These are phyloP conservation scores for Cladobotryum mycophilum DNA, from an alignment of 2,329 filamentous ascomycete species.

Conservation along the genomic window DNA sequence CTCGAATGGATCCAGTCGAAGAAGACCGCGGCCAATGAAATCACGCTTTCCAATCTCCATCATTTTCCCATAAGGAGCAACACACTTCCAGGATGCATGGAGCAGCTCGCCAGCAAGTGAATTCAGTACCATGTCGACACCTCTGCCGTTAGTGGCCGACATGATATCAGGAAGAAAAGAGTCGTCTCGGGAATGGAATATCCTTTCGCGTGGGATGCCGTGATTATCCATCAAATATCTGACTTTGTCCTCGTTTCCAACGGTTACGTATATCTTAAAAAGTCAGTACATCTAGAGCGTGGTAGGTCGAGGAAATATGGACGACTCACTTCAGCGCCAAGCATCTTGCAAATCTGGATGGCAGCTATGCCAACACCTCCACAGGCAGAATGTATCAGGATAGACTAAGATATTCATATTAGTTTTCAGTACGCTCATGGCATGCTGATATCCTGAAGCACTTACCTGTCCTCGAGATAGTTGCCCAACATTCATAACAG, in stretches of 20 bases:
- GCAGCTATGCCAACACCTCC: slow-evolving; percentile 7
- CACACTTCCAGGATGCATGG: slow-evolving; percentile 36
- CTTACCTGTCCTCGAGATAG: neutral
- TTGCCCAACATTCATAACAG: neutral
- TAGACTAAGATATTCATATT: slow-evolving; percentile 15
- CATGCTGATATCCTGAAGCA: too few species aligned
- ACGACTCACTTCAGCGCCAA: slow-evolving; percentile 13
- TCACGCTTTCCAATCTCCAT: slow-evolving; percentile 42
- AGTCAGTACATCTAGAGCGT: too few species aligned
- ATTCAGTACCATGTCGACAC: slow-evolving; percentile 36
- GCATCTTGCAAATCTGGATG: slow-evolving; percentile 3
- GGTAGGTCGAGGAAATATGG: too few species aligned
- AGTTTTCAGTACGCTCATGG: slow-evolving; percentile 1
- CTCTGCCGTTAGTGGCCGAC: slow-evolving; percentile 19
- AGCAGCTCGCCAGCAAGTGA: slow-evolving; percentile 35
- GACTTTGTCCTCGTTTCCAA: slow-evolving; percentile 28
- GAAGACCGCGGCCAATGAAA: slow-evolving; percentile 29
- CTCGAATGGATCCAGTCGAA: slow-evolving; percentile 41
- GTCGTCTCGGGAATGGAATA: slow-evolving; percentile 28
- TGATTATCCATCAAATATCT: slow-evolving; percentile 25
- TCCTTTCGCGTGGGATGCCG: slow-evolving; percentile 24
- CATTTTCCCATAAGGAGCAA: slow-evolving; percentile 39
- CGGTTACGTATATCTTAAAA: slow-evolving; percentile 23
- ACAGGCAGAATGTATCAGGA: slow-evolving; percentile 6
- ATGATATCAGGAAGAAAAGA: slow-evolving; percentile 26